These are phyloP conservation scores for Fraxinus floribunda DNA, from an alignment of 305 asterid species.

Conservation along the genomic window DNA sequence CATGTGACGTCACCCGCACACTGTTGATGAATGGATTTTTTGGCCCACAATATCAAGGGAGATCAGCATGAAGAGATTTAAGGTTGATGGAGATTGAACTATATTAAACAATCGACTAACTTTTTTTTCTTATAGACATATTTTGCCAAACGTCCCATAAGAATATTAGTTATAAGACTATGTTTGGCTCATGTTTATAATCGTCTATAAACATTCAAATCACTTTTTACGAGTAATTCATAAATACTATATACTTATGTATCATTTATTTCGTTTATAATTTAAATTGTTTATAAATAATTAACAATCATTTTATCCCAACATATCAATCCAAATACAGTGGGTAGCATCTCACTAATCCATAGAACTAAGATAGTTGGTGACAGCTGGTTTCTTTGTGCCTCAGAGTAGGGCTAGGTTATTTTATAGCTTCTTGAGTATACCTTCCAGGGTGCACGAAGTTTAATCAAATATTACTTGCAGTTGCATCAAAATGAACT, in stretches of 20 bases:
- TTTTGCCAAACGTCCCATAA: not conserved
- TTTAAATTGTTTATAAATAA: too few relatives aligned
- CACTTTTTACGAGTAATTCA: too few relatives aligned
- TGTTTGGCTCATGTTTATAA: not conserved
- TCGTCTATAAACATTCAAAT: not conserved
- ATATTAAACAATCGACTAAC: not conserved
- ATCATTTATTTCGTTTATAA: too few relatives aligned
- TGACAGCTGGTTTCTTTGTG: not conserved
- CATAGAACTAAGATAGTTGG: not conserved
- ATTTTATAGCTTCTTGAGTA: not conserved
- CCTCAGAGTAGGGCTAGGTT: not conserved
- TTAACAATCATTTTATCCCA: too few relatives aligned
- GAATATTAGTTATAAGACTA: too few relatives aligned
- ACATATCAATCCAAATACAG: not conserved
- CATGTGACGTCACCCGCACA: constrained; percentile 24
- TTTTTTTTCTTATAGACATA: not conserved
- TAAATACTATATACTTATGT: too few relatives aligned
- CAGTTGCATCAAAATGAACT: too few relatives aligned
- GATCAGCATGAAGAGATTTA: constrained; percentile 32
- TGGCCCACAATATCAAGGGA: constrained; percentile 33
- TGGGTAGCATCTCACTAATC: not conserved
- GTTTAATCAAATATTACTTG: too few relatives aligned
- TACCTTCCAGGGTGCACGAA: not conserved
- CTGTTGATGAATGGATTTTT: constrained; percentile 36
- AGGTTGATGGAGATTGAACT: constrained; percentile 33